Conservation (phyloP, 1,284 basidiomycete genomes). For the Trichosporon faecale region DNA sequence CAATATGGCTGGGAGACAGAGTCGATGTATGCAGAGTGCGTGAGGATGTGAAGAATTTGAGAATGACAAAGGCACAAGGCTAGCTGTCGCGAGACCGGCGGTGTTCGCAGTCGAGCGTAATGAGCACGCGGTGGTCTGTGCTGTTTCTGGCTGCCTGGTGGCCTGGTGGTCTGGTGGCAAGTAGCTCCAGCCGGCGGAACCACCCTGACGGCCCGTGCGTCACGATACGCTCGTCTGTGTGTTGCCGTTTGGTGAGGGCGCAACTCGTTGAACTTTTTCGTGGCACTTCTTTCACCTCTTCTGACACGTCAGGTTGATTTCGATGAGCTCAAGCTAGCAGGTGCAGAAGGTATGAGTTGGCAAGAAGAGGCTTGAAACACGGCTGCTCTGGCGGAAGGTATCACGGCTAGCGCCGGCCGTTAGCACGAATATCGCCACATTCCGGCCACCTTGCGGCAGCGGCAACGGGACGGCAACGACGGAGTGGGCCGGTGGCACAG, state of each 20-base stretch:
- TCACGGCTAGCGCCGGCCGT: not conserved
- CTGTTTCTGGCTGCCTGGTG: no score
- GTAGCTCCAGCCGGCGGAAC: not conserved
- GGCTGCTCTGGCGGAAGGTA: no score
- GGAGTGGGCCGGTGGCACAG: not conserved
- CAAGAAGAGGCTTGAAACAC: not conserved
- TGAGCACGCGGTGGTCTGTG: constrained; percentile 5
- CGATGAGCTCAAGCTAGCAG: not conserved
- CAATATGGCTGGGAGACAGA: not conserved
- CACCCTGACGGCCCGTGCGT: not conserved
- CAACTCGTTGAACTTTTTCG: not conserved
- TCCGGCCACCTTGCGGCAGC: not conserved
- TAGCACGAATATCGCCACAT: not conserved
- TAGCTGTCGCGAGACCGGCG: not conserved
- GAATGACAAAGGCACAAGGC: not conserved
- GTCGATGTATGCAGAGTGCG: not conserved
- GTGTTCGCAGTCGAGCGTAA: not conserved
- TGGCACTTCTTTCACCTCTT: not conserved
- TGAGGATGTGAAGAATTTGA: not conserved
- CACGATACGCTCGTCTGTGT: not conserved
- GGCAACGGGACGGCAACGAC: not conserved
- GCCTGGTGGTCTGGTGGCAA: not conserved
- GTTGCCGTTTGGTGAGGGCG: not conserved
- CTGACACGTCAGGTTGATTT: not conserved
- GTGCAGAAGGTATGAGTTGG: not conserved